These are phyloP conservation scores for Rhizoclosmatium globosum DNA, from an alignment of 192 early-diverging fungal species.

Conservation along the genomic window DNA sequence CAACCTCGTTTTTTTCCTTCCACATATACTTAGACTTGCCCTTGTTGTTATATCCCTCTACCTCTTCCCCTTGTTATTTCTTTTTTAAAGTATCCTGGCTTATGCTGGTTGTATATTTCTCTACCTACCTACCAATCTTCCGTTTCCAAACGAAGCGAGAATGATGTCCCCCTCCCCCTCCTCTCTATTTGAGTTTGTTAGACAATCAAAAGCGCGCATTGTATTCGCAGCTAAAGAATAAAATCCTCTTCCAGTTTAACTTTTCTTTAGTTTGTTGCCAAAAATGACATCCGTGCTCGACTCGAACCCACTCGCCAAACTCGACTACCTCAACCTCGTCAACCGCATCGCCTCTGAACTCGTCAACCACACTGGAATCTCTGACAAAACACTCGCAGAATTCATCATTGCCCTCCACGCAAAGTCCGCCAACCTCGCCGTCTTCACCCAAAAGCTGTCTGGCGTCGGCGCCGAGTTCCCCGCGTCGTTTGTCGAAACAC, in stretches of 20 bases:
- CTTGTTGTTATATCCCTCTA: too few relatives aligned
- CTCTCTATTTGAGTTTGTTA: too few relatives aligned
- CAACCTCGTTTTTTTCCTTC: too few relatives aligned
- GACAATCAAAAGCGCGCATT: too few relatives aligned
- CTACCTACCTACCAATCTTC: too few relatives aligned
- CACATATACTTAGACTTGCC: too few relatives aligned
- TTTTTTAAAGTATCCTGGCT: too few relatives aligned
- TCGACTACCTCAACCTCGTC: conserved; percentile 90
- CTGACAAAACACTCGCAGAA: conserved; percentile 90
- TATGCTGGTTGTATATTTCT: too few relatives aligned
- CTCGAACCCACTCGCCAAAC: conserved; percentile 8
- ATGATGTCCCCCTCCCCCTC: too few relatives aligned
- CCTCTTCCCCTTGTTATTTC: too few relatives aligned
- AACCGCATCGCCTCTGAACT: conserved; percentile 91
- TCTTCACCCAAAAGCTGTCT: conserved; percentile 75
- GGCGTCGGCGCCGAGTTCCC: conserved; percentile 85
- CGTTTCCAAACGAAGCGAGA: too few relatives aligned
- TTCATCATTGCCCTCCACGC: conserved; percentile 90
- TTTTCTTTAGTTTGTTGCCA: background rate
- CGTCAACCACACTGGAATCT: conserved; percentile 88
- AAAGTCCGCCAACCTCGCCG: conserved; percentile 61
- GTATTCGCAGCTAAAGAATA: too few relatives aligned
- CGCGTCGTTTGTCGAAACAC: conserved; percentile 78
- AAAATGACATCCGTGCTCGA: background rate
- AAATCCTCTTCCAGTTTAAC: background rate